phyloP scores from a whole-genome alignment of 306 rosid genomes.

The Corylus avellana region DNA sequence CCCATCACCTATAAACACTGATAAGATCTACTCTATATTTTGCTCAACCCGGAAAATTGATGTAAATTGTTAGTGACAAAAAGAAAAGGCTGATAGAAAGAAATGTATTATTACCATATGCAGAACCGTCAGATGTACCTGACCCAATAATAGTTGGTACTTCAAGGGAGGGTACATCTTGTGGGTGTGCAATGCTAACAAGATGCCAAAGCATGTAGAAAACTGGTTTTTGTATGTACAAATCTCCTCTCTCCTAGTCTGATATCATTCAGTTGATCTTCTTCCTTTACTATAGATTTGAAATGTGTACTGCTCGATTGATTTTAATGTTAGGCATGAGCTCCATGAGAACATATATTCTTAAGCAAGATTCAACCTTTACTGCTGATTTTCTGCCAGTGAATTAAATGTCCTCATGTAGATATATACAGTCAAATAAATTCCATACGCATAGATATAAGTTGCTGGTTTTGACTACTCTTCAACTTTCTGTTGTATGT shows the following conservation, averaged over 20 bases:
- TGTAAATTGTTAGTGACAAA: background rate
- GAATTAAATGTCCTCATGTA: background rate
- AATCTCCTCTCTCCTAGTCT: background rate
- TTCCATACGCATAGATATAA: background rate
- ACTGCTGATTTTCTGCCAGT: background rate
- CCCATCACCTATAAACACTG: background rate
- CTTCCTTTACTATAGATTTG: background rate
- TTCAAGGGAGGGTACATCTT: background rate
- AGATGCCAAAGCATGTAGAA: background rate
- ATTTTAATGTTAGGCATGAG: conserved; percentile 1
- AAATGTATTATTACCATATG: background rate
- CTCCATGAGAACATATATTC: background rate
- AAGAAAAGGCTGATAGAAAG: background rate
- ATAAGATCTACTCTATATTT: background rate
- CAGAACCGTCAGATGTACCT: background rate
- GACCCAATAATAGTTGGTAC: background rate
- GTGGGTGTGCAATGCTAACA: background rate
- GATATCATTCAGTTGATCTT: background rate
- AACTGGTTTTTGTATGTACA: background rate
- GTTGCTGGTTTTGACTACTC: background rate
- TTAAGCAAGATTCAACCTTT: background rate
- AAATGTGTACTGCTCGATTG: background rate
- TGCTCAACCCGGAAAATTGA: background rate
- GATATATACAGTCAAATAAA: background rate
- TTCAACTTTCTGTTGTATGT: background rate